Evolutionary conservation across 768 basidiomycete species (phyloP).

Genomic region (Tricholoma matsutake): DNA sequence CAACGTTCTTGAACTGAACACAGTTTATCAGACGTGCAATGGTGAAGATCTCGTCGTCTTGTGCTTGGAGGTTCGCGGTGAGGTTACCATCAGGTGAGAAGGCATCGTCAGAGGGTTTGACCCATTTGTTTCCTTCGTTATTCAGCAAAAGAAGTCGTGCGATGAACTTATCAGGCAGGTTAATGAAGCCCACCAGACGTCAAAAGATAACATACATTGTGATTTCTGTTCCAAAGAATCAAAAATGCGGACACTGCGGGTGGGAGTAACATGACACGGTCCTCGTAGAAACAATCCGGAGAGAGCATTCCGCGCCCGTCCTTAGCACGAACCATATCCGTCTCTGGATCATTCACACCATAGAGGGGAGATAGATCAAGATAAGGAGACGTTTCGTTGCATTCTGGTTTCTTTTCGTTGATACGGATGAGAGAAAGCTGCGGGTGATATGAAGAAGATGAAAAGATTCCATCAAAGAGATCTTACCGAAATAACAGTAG

Average conservation of each 20-base stretch:
- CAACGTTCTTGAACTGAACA: slow-evolving; percentile 23
- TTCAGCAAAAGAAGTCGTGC: slow-evolving; percentile 17
- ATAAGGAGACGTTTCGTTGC: slow-evolving; percentile 10
- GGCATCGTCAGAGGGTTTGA: slow-evolving; percentile 8
- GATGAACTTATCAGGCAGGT: slow-evolving; percentile 11
- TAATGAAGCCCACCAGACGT: not conserved
- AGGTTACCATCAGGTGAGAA: slow-evolving; percentile 2
- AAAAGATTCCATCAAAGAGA: not conserved
- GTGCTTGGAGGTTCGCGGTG: slow-evolving; percentile 3
- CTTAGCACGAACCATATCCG: slow-evolving; percentile 12
- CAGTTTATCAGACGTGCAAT: slow-evolving; percentile 24
- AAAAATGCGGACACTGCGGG: slow-evolving; percentile 16
- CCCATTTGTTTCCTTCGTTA: slow-evolving; percentile 18
- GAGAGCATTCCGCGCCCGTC: slow-evolving; percentile 21
- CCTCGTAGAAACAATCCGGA: slow-evolving; percentile 22
- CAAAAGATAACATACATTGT: slow-evolving; percentile 16
- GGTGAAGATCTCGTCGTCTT: slow-evolving; percentile 27
- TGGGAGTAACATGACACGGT: slow-evolving; percentile 11
- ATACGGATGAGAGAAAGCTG: too few relatives aligned
- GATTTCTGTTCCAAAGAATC: slow-evolving; percentile 23
- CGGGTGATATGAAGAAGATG: not conserved
- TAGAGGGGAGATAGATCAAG: slow-evolving; percentile 22
- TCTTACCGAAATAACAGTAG: too few relatives aligned
- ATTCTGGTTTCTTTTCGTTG: too few relatives aligned
- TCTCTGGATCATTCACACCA: slow-evolving; percentile 7